Conservation (phyloP, 2,329 filamentous ascomycete genomes). For the Dothistroma pini region DNA sequence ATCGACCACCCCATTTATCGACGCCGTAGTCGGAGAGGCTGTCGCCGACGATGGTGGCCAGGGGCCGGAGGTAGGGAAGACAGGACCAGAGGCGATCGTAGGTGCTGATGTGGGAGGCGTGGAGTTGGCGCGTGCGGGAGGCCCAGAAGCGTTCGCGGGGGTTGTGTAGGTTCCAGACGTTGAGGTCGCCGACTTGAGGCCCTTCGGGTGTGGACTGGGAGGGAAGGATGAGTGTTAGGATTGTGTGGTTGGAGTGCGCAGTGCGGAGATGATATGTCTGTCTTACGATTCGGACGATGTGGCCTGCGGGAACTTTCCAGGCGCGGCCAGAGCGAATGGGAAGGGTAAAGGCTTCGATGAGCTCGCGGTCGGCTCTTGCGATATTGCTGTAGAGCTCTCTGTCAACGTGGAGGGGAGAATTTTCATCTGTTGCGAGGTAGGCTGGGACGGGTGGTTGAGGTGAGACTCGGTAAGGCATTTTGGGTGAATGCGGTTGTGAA, state of each 20-base stretch:
- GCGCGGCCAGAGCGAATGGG: slow-evolving; percentile 71
- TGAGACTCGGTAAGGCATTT: slow-evolving; percentile 5
- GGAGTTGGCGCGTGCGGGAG: slow-evolving; percentile 70
- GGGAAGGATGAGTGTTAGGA: background rate
- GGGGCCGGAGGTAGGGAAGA: slow-evolving; percentile 70
- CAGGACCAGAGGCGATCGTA: slow-evolving; percentile 74
- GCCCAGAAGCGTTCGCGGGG: slow-evolving; percentile 82
- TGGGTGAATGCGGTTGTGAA: slow-evolving; percentile 3
- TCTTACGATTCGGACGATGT: slow-evolving; percentile 68
- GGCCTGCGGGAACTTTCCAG: slow-evolving; percentile 66
- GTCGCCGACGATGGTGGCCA: slow-evolving; percentile 66
- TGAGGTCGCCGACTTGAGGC: slow-evolving; percentile 78
- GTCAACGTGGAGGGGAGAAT: slow-evolving; percentile 31
- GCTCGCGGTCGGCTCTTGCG: slow-evolving; percentile 22
- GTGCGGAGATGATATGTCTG: slow-evolving; percentile 45
- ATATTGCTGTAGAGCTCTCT: slow-evolving; percentile 29
- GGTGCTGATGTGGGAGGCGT: slow-evolving; percentile 68
- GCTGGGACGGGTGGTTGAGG: slow-evolving; percentile 30
- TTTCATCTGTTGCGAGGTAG: slow-evolving; percentile 29
- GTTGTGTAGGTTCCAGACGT: slow-evolving; percentile 75
- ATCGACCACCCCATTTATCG: slow-evolving; percentile 58
- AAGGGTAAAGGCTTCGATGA: slow-evolving; percentile 45
- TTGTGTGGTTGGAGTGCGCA: background rate
- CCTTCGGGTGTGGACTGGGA: slow-evolving; percentile 40
- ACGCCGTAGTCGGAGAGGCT: slow-evolving; percentile 49